These are phyloP conservation scores for Talaromyces atroroseus DNA, from an alignment of 2,329 filamentous ascomycete genomes.

Conservation along the genomic window DNA sequence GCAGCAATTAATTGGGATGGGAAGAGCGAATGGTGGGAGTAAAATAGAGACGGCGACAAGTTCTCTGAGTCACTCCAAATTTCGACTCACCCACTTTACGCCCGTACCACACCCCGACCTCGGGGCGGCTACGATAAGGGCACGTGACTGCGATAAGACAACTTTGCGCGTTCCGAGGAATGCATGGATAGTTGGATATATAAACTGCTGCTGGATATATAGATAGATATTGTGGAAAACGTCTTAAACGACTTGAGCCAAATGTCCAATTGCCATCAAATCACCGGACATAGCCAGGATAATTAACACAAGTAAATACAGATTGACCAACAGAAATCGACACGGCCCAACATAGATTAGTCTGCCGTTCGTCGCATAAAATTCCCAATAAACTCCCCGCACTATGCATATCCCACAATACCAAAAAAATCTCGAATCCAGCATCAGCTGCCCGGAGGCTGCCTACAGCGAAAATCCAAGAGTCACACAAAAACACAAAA, in stretches of 20 bases:
- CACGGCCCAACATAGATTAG: background rate
- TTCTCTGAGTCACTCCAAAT: background rate
- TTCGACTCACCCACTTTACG: background rate
- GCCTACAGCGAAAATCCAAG: background rate
- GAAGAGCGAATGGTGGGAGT: background rate
- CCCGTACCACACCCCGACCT: background rate
- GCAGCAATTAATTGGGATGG: background rate
- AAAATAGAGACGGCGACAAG: background rate
- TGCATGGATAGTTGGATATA: too few relatives aligned
- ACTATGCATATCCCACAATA: background rate
- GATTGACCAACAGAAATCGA: background rate
- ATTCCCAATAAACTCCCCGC: constrained; percentile 6
- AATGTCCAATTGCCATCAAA: background rate
- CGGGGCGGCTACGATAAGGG: background rate
- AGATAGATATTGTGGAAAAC: too few relatives aligned
- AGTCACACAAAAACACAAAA: constrained; percentile 1
- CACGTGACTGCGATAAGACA: constrained; percentile 7
- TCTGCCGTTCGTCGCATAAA: background rate
- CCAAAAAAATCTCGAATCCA: background rate
- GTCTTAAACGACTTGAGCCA: background rate
- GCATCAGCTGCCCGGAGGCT: background rate
- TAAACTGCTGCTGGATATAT: background rate
- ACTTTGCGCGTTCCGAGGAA: too few relatives aligned
- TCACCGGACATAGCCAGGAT: background rate
- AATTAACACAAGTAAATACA: constrained; percentile 7